Base-by-base conservation (phyloP, 495 filamentous ascomycete genomes). In the Cercophora scortea region DNA sequence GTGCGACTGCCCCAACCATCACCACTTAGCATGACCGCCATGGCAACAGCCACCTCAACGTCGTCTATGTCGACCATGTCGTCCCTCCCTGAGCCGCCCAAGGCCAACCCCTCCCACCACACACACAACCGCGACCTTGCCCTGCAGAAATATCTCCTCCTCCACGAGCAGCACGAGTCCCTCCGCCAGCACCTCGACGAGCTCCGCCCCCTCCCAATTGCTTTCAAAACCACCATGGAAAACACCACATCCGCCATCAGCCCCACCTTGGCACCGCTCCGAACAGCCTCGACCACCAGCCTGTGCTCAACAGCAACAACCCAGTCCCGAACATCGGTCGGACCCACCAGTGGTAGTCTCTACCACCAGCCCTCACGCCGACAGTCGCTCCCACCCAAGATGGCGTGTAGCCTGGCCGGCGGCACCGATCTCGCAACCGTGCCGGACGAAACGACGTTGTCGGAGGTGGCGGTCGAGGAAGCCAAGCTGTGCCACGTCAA, bases 401-500 rank as follows among this genome's bases (percentile, higher is more conserved):
- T 55, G 9, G 10, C 49, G 13, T 55, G 45, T 15, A 45, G 15
- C n/a, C 32, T 8, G 43, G 19, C 25, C 17, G 17, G 35, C 12
- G 17, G 39, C n/a, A 32, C 42, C n/a, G 53, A 57, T 25, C 58
- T 73, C 1, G 68, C 69, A 40, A 63, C 68, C 15, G 62, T 72
- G 5, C 59, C 65, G 0, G 67, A 74, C 53, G 70, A 72, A 50
- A 54, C 59, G 7, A 53, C 60, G 17, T 41, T 65, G 19, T 59
- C 62, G 32, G 73, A 76, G 45, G 65, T 82, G 45, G 76, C 74
- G 13, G 60, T 71, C 13, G 77, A 78, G 51, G 76, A 82, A 49
- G 65, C 70, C 49, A 75, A 73, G 56, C 70, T 83, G 32, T 77
- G 72, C 64, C 67, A 78, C 43, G 75, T 85, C 63, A 85, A 84